Percentiles rank a stretch among this genome's conserved stretches.
Evolutionary conservation across 805 yeast species (phyloP).

Genomic region (Suhomyces sp.): DNA sequence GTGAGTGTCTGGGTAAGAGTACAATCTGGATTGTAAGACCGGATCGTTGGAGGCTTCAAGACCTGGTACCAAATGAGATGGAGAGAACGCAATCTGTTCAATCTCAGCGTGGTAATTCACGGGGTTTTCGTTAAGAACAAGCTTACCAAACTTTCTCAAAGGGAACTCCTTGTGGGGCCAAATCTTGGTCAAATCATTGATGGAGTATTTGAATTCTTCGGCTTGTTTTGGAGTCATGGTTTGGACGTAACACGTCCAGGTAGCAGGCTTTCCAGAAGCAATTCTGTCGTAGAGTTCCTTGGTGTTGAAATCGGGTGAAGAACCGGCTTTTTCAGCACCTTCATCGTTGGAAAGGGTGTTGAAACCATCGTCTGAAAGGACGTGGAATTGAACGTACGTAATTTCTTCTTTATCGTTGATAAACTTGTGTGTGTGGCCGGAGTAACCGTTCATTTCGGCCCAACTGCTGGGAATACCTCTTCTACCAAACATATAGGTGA

Average conservation of each 20-base stretch:
- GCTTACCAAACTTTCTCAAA: constrained; percentile 78
- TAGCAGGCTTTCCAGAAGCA: constrained; percentile 49
- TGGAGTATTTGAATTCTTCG: constrained; percentile 45
- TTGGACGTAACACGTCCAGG: constrained; percentile 55
- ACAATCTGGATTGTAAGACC: constrained; percentile 76
- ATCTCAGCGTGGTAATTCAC: constrained; percentile 84
- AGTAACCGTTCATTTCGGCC: constrained; percentile 60
- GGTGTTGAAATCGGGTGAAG: constrained; percentile 51
- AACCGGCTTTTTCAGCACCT: constrained; percentile 46
- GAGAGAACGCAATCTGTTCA: constrained; percentile 84
- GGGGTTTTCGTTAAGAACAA: constrained; percentile 79
- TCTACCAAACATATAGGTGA: constrained; percentile 56
- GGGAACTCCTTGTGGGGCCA: constrained; percentile 92
- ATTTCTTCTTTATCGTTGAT: constrained; percentile 49
- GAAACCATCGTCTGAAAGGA: constrained; percentile 49
- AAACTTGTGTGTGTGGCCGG: constrained; percentile 65
- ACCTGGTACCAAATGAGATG: constrained; percentile 82
- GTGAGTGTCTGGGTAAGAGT: constrained; percentile 83
- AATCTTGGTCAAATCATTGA: constrained; percentile 61
- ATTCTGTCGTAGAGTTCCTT: constrained; percentile 41
- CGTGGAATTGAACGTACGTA: constrained; percentile 58
- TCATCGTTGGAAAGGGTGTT: constrained; percentile 45
- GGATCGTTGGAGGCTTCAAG: constrained; percentile 84
- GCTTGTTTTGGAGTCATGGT: constrained; percentile 60
- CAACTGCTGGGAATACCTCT: constrained; percentile 58